Percentiles rank a stretch among this genome's conserved stretches.
Evolutionary conservation across 2,329 filamentous ascomycete genomes (phyloP).

Genomic region (Zymoseptoria pseudotritici): DNA sequence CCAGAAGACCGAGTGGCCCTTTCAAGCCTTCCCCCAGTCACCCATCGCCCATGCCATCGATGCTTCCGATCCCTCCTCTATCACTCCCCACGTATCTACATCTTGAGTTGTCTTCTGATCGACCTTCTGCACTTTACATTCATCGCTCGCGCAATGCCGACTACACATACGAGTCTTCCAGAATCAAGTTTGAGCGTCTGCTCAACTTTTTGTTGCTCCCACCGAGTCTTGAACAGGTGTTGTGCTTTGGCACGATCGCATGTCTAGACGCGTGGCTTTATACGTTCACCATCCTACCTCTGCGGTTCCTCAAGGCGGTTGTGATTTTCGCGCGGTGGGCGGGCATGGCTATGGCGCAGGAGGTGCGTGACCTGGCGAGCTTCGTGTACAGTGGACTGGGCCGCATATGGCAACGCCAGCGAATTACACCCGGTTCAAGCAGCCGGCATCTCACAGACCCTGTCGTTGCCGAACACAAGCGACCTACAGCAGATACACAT

Average conservation of each 20-base stretch:
- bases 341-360: conserved; percentile 62
- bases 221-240: conserved; percentile 70
- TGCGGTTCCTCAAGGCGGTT: conserved; percentile 76
- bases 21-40: conserved; percentile 27
- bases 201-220: conserved; percentile 82
- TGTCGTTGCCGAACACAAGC: conserved; percentile 2
- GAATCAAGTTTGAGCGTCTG: conserved; percentile 83
- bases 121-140: conserved; percentile 57
- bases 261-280: conserved; percentile 96
- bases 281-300: conserved; percentile 87
- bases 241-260: conserved; percentile 81
- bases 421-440: conserved; percentile 6
- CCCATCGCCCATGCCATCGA: conserved; percentile 41
- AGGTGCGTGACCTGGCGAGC: conserved; percentile 61
- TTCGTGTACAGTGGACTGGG: conserved; percentile 77
- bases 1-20: conserved; percentile 21
- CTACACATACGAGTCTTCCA: conserved; percentile 83
- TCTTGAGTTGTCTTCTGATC: conserved; percentile 53
- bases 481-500: conserved; percentile 6
- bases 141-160: conserved; percentile 51
- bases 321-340: conserved; percentile 73
- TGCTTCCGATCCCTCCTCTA: conserved; percentile 54
- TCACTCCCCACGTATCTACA: conserved; percentile 61
- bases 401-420: conserved; percentile 59
- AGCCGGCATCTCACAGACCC: conserved; percentile 16